Evolutionary conservation across 257 asterid species (phyloP), one percentile per base, ranked within the genome.

Genomic region (Penstemon eatonii): DNA sequence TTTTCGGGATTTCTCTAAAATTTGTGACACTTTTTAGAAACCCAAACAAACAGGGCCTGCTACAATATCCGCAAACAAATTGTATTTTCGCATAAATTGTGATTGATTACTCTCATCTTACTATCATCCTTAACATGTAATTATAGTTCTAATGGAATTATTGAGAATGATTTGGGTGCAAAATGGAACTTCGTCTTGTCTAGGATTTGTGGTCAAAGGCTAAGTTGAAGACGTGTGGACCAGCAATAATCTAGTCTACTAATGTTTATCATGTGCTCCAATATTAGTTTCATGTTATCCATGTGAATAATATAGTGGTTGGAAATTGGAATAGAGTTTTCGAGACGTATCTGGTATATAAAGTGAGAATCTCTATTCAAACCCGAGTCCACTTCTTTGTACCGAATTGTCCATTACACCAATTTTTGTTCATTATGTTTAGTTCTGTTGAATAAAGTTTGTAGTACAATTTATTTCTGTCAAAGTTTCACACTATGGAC

Each of bases 211-310:
- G 68, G 76, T 77, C 78, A 67, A 80, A 66, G 61, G 40, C 75
- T 66, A 53, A 60, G 71, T 70, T 69, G 79, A 73, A 71, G 58
- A 41, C 55, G 65, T 72, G 80, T 71, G 75, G 84, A 68, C 82
- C 73, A 53, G 56, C 63, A 60, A 63, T 49, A 67, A 58, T 56
- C 59, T 61, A 18, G 12, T 46, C 3, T 9, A 46, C 52, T 7
- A 7, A 37, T 47, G 47, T 25, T n/a, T 11, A 19, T 15, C 5
- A 25, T 25, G 33, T 25, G 2, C 33, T 25, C 33, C 33, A 25
- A 25, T 25, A 25, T 25, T 25, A 25, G 33, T 25, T 25, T 25
- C 33, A 25, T 25, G 33, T 69, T 60, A 18, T 36, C 67, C 37
- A 6, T 46, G 52, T 46, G 44, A 66, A 58, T 33, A 61, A 33